Base-by-base conservation (phyloP, 805 yeast genomes). In the Cyberlindnera xishuangbannaensis region DNA sequence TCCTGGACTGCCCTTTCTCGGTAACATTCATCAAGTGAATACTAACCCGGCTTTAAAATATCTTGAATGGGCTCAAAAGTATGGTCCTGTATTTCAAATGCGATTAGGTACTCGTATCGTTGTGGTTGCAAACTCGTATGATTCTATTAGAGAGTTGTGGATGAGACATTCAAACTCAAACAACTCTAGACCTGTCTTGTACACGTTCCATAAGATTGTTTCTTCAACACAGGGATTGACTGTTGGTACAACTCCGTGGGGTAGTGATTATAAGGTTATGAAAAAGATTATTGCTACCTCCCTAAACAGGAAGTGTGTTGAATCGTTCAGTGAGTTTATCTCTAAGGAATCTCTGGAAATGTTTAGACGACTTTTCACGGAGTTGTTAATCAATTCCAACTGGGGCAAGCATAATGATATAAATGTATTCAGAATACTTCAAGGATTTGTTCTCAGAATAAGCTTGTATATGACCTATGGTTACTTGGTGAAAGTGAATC, bases 141-240 rank as follows among this genome's bases (percentile, higher is more conserved):
- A 66, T 4, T 68, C 79, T 6, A 74, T 78, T 2, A 52, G 56
- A 24, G 59, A 59, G 16, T 55, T 83, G 4, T 80, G 83, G 83
- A 53, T 69, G 18, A 55, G 54, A 18, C 62, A 65, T 42, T 59
- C 76, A 7, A 51, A 62, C 21, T 71, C 77, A 4, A 73, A 72
- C 39, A 78, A 74, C 45, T 82, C 90, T 2, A 60, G 94, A 26
- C 92, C 92, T 0, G 55, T 65, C 15, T 61, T 71, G 34, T 73
- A 72, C 53, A 79, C 87, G 2, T 83, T 83, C 56, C 92, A 83
- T 56, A 59, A 65, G 14, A 64, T 81, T 3, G 62, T 81, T 27
- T 67, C 81, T 0, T 55, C 63, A 16, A 64, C 72, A 0, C 75
- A 69, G 34, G 76, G 80, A 0, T 73, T 67, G 43, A 78, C 85